Evolutionary conservation across 768 basidiomycete genomes (phyloP), one percentile per base, ranked within the genome.

Genomic region (Amanita rimosa): DNA sequence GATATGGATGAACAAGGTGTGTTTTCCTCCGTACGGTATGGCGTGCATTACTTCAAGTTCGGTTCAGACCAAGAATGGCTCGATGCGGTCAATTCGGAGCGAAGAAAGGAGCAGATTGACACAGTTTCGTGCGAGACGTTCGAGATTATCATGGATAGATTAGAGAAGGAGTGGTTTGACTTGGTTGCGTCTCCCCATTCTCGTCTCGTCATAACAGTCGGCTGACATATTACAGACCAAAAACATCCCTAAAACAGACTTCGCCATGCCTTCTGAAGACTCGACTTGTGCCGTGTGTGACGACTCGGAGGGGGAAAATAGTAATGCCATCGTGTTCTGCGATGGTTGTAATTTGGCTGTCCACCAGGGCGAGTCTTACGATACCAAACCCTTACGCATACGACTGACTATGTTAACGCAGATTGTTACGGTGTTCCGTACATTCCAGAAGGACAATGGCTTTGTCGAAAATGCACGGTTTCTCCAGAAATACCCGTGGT

Each of bases 161-260:
- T 99, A 54, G 96, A 99, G 72, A 99, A 99, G 69, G 96, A 98
- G 62, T 99, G 93, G 89, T 99, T 97, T 59, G 87, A 94, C 59
- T 65, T 99, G 66, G 94, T n/a, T 95, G 56, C 53, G 78, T 59
- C 47, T 44, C 33, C n/a, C n/a, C 31, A 31, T 37, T 50, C 40
- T 42, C 49, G 41, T 34, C 27, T 45, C 8, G n/a, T 33, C 11
- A 33, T 29, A 33, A 19, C 54, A n/a, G 40, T 44, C 29, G n/a
- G 41, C 37, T 34, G 27, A 33, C 6, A 33, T 37, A 41, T 26
- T 29, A 38, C 10, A 96, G 93, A 92, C 88, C 43, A 97, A 97
- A 69, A 83, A 85, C 56, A 80, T 98, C 13, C 93, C 92, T 0
- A 94, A 96, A 64, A 80, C 84, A 1, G 85, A 89, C 58, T 73